phyloP scores from a whole-genome alignment of 805 yeast genomes.

The Isabelozyma heimii region DNA sequence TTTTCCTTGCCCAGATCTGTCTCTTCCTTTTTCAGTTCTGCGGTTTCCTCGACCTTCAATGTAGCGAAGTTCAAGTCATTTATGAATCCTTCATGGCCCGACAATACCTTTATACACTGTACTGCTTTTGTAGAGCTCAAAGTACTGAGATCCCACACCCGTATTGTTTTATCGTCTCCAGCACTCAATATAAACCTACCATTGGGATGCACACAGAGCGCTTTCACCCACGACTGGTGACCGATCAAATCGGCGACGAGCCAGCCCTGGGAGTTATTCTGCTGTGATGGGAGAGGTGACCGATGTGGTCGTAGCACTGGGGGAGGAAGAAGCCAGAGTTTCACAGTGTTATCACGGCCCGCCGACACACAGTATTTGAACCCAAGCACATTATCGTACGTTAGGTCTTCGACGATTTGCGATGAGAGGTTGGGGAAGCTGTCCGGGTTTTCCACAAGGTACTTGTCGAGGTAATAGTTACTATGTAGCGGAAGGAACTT shows the following conservation, averaged over 20 bases:
- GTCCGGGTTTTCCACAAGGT: constrained; percentile 29
- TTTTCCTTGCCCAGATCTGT: constrained; percentile 6
- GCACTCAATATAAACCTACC: constrained; percentile 69
- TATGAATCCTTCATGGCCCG: constrained; percentile 74
- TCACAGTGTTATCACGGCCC: constrained; percentile 73
- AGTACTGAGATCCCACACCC: constrained; percentile 68
- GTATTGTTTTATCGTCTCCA: constrained; percentile 75
- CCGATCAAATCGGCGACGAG: constrained; percentile 59
- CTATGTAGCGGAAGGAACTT: constrained; percentile 59
- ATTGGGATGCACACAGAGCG: constrained; percentile 68
- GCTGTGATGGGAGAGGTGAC: constrained; percentile 51
- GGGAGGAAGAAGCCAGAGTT: constrained; percentile 74
- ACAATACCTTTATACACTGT: constrained; percentile 44
- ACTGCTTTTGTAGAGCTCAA: constrained; percentile 42
- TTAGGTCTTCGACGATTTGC: constrained; percentile 20
- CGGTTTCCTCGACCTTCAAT: neutral
- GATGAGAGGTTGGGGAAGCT: constrained; percentile 31
- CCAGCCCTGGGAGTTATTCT: constrained; percentile 57
- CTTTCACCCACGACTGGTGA: constrained; percentile 85
- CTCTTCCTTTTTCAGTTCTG: constrained; percentile 6
- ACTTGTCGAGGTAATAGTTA: constrained; percentile 47
- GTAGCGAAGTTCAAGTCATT: constrained; percentile 58
- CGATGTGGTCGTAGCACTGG: constrained; percentile 57
- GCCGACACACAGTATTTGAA: constrained; percentile 74
- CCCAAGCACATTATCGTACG: constrained; percentile 39